These are phyloP conservation scores for Diaporthe australafricana DNA, from an alignment of 2,329 filamentous ascomycete species.

Conservation along the genomic window DNA sequence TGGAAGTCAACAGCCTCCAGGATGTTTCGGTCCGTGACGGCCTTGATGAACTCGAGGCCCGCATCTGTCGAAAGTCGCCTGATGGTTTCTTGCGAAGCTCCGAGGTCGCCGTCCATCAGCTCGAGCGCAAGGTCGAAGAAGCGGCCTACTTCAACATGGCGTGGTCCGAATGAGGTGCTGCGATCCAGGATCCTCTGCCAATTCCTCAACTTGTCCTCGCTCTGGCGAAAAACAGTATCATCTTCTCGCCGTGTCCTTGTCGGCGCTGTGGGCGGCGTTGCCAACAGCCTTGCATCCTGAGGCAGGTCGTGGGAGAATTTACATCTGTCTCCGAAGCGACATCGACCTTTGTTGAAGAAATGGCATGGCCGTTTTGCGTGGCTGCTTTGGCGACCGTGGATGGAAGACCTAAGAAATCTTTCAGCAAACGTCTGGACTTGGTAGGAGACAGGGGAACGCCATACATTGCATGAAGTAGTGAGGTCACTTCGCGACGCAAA, in stretches of 20 bases:
- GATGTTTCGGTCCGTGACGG: neutral
- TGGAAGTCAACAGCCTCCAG: neutral
- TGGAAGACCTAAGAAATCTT: neutral
- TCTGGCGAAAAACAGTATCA: neutral
- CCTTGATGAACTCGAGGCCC: constrained; percentile 36
- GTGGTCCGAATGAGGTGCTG: neutral
- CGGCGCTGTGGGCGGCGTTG: no score
- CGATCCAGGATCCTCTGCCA: constrained; percentile 20
- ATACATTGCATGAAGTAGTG: no score
- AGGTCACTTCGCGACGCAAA: no score
- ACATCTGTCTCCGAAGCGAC: neutral
- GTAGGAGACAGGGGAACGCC: no score
- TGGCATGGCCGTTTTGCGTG: neutral
- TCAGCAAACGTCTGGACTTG: neutral
- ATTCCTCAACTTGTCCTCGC: constrained; percentile 10
- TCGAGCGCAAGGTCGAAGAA: constrained; percentile 47
- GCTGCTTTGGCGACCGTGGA: neutral
- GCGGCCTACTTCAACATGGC: neutral
- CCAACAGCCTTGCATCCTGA: no score
- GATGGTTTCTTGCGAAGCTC: constrained; percentile 44
- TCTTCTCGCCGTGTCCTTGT: neutral
- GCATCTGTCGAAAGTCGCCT: constrained; percentile 34
- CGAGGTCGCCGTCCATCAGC: constrained; percentile 47
- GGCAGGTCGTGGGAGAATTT: neutral
- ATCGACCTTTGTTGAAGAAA: neutral